Conservation (phyloP, 164 flowering plant genomes). For the Sedum album region DNA sequence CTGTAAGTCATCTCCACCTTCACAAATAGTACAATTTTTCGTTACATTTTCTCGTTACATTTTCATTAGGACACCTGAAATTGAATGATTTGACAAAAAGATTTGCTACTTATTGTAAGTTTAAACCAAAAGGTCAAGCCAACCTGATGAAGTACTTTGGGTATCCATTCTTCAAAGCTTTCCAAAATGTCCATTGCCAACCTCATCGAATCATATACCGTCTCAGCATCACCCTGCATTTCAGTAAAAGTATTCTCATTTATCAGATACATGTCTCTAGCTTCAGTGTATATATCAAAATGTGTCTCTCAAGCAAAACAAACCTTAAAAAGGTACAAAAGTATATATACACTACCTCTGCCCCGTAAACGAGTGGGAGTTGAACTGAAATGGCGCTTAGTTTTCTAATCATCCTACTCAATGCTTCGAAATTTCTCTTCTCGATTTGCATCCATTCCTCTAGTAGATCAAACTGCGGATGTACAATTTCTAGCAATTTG, state of each 20-base stretch:
- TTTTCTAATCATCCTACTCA: background rate
- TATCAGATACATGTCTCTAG: too few species aligned
- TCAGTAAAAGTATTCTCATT: too few species aligned
- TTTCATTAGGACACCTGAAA: too few species aligned
- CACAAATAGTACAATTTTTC: too few species aligned
- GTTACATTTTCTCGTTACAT: too few species aligned
- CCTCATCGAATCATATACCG: conserved; percentile 28
- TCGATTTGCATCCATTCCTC: conserved; percentile 6
- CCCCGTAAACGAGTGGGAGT: conserved; percentile 42
- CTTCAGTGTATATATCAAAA: too few species aligned
- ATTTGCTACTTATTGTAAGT: too few species aligned
- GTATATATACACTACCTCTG: conserved; percentile 62
- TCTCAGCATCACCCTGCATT: conserved; percentile 29
- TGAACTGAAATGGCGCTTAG: conserved; percentile 3
- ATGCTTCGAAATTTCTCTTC: conserved; percentile 8
- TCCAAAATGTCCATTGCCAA: conserved; percentile 34
- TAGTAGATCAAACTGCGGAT: background rate
- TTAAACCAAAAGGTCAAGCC: too few species aligned
- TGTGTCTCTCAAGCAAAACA: too few species aligned
- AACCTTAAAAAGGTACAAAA: too few species aligned
- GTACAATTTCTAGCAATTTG: conserved; percentile 4
- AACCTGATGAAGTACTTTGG: conserved; percentile 31
- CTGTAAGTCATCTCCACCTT: conserved; percentile 31
- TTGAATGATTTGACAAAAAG: too few species aligned
- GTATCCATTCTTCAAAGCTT: conserved; percentile 25